These are phyloP conservation scores for Nematodospora anomalae DNA, from an alignment of 1,139 yeast species.

Conservation along the genomic window DNA sequence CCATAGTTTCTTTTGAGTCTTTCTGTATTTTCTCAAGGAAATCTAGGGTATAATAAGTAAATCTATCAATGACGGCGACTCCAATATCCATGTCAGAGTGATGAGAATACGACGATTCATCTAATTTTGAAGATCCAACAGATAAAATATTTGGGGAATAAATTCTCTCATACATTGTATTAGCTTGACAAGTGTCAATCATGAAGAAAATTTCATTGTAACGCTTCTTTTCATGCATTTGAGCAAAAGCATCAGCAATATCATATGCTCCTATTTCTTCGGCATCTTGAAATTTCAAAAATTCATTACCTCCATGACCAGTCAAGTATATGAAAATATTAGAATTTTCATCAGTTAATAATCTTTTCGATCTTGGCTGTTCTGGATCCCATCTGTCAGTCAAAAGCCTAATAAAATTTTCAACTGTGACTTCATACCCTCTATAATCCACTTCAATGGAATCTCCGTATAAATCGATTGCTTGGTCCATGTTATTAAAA, in stretches of 20 bases:
- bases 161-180: slow-evolving; percentile 91
- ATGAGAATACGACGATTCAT: slow-evolving; percentile 91
- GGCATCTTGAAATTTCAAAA: slow-evolving; percentile 95
- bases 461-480: slow-evolving; percentile 92
- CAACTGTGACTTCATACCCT: slow-evolving; percentile 98
- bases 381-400: slow-evolving; percentile 96
- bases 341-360: slow-evolving; percentile 89
- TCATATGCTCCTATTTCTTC: slow-evolving; percentile 96
- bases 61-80: slow-evolving; percentile 95
- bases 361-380: slow-evolving; percentile 88
- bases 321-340: slow-evolving; percentile 94
- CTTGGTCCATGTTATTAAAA: slow-evolving; percentile 90
- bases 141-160: slow-evolving; percentile 92
- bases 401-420: slow-evolving; percentile 81
- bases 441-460: slow-evolving; percentile 94
- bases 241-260: slow-evolving; percentile 95
- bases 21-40: slow-evolving; percentile 80
- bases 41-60: slow-evolving; percentile 88
- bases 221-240: slow-evolving; percentile 93
- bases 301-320: slow-evolving; percentile 98
- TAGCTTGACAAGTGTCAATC: slow-evolving; percentile 99
- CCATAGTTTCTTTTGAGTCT: slow-evolving; percentile 71
- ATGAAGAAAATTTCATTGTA: slow-evolving; percentile 94
- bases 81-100: slow-evolving; percentile 96
- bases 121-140: slow-evolving; percentile 88